Evolutionary conservation across 2,329 filamentous ascomycete species (phyloP), one percentile per base, ranked within the genome.

Genomic region (Cercospora sesami): DNA sequence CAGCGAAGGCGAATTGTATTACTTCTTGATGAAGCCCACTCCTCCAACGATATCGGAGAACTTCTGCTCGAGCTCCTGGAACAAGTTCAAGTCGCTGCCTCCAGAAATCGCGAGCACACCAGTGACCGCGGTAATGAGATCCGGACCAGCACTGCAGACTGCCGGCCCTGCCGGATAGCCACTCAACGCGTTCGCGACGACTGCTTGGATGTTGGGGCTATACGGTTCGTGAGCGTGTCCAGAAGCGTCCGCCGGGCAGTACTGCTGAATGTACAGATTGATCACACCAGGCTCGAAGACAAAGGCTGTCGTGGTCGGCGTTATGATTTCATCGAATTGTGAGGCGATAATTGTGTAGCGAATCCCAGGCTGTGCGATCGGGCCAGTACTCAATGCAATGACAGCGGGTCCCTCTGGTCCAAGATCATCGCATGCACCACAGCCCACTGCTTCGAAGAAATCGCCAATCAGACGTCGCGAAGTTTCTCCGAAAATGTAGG

Each of bases 211-310:
- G 51, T 71, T 66, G 1, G 39, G 60, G 10, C 67, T 63, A 21
- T 64, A 65, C 2, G 68, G 42, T 33, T 68, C 45, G 5, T 48
- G 65, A 14, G 65, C 10, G 60, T 71, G 69, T 3, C 68, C 69
- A 8, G 66, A 60, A 7, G 23, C 31, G 18, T 71, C 69, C 1
- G 59, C 31, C 3, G 69, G 69, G 51, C 69, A 71, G 60, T 60
- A 69, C 4, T 71, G 53, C 60, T 71, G 69, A 2, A 68, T 67
- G 33, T 59, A 71, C 2, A 68, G 16, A 31, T 71, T 71, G 7
- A 48, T 42, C 0, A 71, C 69, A 2, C 65, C 65, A 6, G 60
- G 59, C 51, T 71, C 68, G 10, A 64, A 26, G 14, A 71, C 63
- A 16, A 71, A 71, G 1, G 69, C 66, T 4, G 68, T 69, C 21